Evolutionary conservation across 1,284 basidiomycete genomes (phyloP).

Genomic region (Marasmius sp.): DNA sequence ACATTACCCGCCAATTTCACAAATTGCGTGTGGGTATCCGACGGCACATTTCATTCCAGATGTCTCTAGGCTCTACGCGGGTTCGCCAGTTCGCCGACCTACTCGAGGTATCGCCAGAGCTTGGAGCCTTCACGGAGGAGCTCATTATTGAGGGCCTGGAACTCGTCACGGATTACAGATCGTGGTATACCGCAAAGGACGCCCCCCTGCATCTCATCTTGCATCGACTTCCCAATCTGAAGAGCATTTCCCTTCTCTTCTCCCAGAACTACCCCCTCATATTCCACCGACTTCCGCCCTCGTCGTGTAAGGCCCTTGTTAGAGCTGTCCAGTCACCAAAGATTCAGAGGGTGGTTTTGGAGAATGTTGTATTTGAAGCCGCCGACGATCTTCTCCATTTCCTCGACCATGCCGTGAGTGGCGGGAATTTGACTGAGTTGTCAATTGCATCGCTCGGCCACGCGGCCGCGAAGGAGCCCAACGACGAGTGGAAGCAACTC

Average conservation of each 20-base stretch:
- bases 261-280: background rate
- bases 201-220: background rate
- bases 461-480: background rate
- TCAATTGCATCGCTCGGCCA: background rate
- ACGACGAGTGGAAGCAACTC: background rate
- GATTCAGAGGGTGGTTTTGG: background rate
- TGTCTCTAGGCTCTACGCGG: background rate
- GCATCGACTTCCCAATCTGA: background rate
- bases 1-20: background rate
- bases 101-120: background rate
- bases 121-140: background rate
- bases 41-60: background rate
- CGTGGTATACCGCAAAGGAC: background rate
- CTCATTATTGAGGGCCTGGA: background rate
- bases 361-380: background rate
- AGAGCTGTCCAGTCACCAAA: background rate
- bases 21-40: background rate
- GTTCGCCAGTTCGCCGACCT: background rate
- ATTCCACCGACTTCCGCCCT: background rate
- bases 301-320: background rate
- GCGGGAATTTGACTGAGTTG: background rate
- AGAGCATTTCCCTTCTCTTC: background rate
- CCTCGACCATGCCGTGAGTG: background rate
- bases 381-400: background rate
- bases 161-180: background rate